A percentile compares a stretch with the other conserved stretches of the same genome.
phyloP scores from a whole-genome alignment of 768 basidiomycete genomes.

The Mycena polygramma region DNA sequence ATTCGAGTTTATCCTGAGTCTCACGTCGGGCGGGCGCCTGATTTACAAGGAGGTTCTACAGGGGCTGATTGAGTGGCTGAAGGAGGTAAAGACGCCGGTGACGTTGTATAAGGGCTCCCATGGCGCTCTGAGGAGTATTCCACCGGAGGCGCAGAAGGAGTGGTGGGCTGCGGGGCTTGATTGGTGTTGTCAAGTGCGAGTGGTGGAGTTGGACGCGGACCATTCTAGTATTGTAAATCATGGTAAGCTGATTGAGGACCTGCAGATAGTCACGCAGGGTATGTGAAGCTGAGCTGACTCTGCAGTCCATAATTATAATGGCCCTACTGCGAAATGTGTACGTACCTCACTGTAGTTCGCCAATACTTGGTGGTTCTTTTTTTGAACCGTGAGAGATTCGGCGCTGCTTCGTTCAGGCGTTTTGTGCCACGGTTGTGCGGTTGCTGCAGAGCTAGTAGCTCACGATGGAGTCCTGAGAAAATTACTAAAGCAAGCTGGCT shows the following conservation, averaged over 20 bases:
- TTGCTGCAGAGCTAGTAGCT: too few relatives aligned
- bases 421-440: too few relatives aligned
- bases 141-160: slow-evolving; percentile 13
- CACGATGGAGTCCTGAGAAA: too few relatives aligned
- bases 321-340: too few relatives aligned
- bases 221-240: background rate
- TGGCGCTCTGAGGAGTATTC: background rate
- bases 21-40: background rate
- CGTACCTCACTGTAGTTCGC: too few relatives aligned
- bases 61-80: slow-evolving; percentile 14
- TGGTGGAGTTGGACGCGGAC: slow-evolving; percentile 7
- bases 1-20: slow-evolving; percentile 18
- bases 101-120: slow-evolving; percentile 15
- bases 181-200: slow-evolving; percentile 9
- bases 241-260: background rate
- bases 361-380: too few relatives aligned
- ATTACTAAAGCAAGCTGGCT: too few relatives aligned
- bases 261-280: background rate
- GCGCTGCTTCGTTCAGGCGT: too few relatives aligned
- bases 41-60: slow-evolving; percentile 14
- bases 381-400: too few relatives aligned
- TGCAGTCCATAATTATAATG: too few relatives aligned
- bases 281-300: too few relatives aligned
- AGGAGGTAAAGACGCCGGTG: slow-evolving; percentile 14
- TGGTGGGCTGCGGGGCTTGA: slow-evolving; percentile 16